Conservation (phyloP, 495 filamentous ascomycete genomes). For the Penicillium arizonense region DNA sequence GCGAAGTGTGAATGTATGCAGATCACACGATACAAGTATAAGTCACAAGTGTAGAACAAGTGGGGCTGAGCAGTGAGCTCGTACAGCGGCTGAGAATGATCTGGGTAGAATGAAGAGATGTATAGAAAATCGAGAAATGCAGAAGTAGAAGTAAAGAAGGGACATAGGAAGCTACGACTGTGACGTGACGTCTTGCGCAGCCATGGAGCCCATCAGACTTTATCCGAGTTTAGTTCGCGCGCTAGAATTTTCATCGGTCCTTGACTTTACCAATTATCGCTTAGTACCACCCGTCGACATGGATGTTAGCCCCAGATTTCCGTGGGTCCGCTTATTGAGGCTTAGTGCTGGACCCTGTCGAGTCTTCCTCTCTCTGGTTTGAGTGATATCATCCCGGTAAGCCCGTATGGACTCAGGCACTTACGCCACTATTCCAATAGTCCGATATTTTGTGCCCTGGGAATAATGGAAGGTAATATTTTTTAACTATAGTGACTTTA, state of each 20-base stretch:
- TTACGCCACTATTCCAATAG: too few species aligned
- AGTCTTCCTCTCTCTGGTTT: background rate
- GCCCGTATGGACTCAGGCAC: too few species aligned
- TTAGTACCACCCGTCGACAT: background rate
- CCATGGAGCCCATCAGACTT: background rate
- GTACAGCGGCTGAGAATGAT: constrained; percentile 6
- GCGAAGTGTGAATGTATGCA: background rate
- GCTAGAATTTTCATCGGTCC: background rate
- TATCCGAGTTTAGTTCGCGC: background rate
- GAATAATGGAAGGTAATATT: too few species aligned
- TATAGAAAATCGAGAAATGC: background rate
- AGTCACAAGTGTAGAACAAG: constrained; percentile 1
- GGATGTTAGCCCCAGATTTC: background rate
- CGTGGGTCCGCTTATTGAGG: background rate
- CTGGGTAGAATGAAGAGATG: background rate
- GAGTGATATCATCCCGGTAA: constrained; percentile 13
- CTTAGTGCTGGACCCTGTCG: background rate
- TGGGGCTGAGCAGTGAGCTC: constrained; percentile 13
- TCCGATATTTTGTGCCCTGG: too few species aligned
- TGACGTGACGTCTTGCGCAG: constrained; percentile 42
- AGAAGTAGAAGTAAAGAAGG: constrained; percentile 1
- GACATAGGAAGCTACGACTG: constrained; percentile 6
- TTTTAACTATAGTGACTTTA: too few species aligned
- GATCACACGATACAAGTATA: constrained; percentile 12
- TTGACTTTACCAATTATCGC: constrained; percentile 5